Base-by-base conservation (phyloP, 2,329 filamentous ascomycete species). In the Tolypocladium amazonense region DNA sequence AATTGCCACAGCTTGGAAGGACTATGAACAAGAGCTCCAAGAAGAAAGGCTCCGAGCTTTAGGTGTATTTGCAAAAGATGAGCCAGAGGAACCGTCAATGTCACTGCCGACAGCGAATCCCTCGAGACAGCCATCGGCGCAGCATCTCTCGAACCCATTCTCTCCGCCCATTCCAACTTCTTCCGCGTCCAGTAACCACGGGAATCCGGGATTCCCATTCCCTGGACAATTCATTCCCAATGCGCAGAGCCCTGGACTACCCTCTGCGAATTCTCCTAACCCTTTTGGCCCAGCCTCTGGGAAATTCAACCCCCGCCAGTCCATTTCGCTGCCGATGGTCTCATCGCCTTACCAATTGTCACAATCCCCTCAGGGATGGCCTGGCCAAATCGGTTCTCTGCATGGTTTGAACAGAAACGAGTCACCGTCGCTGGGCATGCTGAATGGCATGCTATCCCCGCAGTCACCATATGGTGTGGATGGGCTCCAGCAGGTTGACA, bases 1-100 rank as follows among this genome's bases (percentile, higher is more conserved):
- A 11, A 9, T n/a, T n/a, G 7, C 5, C 58, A n/a, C 60, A 80
- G 80, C 81, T 1, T 86, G 83, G 83, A 88, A 90, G 68, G 79
- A 85, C 33, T 96, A 97, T 72, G 88, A 92, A 61, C 83, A 88
- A 59, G 87, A 88, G 65, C 78, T 97, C 41, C 86, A 90, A 65
- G 94, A 99, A 76, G 91, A 93, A 62, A 99, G 97, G 75, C 80
- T 99, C 58, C 87, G 92, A 62, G 92, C 93, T 57, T 81, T 99
- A 59, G 94, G 94, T 64, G 94, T 97, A 23, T 81, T 90, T 62
- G 89, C 86, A 41, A 86, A 88, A 56, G 88, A 91, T 7, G 90
- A 94, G 57, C 84, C 86, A 14, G 76, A 82, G 62, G 77, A 82
- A 4, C 76, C 80, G 50, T 84, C 85, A 4, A 80, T 88, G 64